These are phyloP conservation scores for Elaeis oleifera DNA, from an alignment of 202 grass and related monocot genomes.

Conservation along the genomic window DNA sequence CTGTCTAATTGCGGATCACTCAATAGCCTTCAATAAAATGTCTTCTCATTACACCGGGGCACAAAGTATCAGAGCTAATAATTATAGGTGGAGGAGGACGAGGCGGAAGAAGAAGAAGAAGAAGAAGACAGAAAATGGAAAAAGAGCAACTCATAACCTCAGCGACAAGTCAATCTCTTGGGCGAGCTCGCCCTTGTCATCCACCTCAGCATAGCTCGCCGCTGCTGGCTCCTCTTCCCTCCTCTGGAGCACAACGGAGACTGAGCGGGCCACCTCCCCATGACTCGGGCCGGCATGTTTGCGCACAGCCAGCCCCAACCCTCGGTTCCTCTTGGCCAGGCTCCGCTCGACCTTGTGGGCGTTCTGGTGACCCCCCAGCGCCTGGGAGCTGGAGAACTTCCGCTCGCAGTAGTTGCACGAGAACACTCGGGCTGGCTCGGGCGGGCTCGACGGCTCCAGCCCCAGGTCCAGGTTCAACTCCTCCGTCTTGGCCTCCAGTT, in stretches of 20 bases:
- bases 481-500: background rate
- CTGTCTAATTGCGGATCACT: too few relatives aligned
- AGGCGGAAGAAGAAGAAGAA: too few relatives aligned
- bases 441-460: background rate
- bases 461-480: conserved; percentile 1
- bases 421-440: conserved; percentile 44
- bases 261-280: too few relatives aligned
- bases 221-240: too few relatives aligned
- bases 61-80: too few relatives aligned
- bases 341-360: conserved; percentile 68
- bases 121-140: too few relatives aligned
- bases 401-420: conserved; percentile 79
- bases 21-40: too few relatives aligned
- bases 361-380: conserved; percentile 87
- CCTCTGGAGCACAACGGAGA: too few relatives aligned
- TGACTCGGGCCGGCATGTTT: too few relatives aligned
- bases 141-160: background rate
- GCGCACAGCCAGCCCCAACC: too few relatives aligned
- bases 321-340: conserved; percentile 22
- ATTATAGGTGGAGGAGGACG: too few relatives aligned
- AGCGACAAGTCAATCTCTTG: conserved; percentile 7
- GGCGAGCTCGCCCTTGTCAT: background rate
- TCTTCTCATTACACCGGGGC: too few relatives aligned
- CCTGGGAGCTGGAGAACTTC: conserved; percentile 83
- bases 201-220: background rate